These are phyloP conservation scores for Yamadazyma nakazawae DNA, from an alignment of 805 yeast genomes.

Conservation along the genomic window DNA sequence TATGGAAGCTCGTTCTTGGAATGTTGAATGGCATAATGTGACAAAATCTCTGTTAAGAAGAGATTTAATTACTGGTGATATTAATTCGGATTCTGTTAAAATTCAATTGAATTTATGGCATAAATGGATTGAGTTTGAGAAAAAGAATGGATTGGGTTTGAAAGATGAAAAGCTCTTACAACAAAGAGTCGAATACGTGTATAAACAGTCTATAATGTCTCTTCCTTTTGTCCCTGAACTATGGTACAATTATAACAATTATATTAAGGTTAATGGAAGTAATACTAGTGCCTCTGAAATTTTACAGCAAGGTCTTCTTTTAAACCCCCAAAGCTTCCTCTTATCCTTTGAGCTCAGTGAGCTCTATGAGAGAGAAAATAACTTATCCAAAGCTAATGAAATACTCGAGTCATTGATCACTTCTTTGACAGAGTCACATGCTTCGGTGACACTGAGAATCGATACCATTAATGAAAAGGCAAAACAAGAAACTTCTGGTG, in stretches of 20 bases:
- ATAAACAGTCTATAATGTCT: constrained; percentile 60
- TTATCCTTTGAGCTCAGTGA: constrained; percentile 69
- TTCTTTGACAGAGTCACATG: constrained; percentile 39
- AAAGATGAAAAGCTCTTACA: constrained; percentile 44
- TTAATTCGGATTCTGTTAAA: constrained; percentile 21
- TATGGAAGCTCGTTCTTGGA: constrained; percentile 80
- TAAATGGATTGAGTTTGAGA: constrained; percentile 79
- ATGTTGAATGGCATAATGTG: constrained; percentile 63
- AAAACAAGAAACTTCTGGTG: background rate
- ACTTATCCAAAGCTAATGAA: constrained; percentile 47
- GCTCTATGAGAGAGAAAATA: constrained; percentile 56
- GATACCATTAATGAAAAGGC: constrained; percentile 17
- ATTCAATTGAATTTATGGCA: constrained; percentile 59
- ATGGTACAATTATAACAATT: constrained; percentile 62
- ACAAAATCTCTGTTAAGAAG: constrained; percentile 49
- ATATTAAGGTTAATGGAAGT: constrained; percentile 36
- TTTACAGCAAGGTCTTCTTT: constrained; percentile 50
- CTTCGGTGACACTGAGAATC: constrained; percentile 20
- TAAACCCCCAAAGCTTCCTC: constrained; percentile 70
- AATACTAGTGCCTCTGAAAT: constrained; percentile 41
- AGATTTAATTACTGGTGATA: constrained; percentile 27
- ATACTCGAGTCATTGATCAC: constrained; percentile 51
- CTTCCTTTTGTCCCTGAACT: constrained; percentile 66
- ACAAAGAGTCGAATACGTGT: constrained; percentile 67
- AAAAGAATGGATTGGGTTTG: constrained; percentile 61